Conservation (phyloP, 805 yeast genomes). For the Scheffersomyces spartinae region DNA sequence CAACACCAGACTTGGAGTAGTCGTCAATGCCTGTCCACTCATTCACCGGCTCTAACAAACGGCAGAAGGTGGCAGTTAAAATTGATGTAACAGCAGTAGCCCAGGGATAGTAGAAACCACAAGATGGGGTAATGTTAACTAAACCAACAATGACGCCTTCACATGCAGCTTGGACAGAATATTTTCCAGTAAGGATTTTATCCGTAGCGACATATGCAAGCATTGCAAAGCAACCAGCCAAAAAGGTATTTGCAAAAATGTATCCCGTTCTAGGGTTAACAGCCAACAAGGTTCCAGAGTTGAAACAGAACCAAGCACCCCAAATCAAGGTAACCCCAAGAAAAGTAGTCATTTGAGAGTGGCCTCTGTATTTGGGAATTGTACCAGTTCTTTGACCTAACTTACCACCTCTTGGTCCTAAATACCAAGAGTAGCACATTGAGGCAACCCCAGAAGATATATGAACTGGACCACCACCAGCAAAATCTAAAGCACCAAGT, state of each 20-base stretch:
- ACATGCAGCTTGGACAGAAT: slow-evolving; percentile 31
- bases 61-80: slow-evolving; percentile 27
- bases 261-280: slow-evolving; percentile 33
- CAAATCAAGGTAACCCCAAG: slow-evolving; percentile 35
- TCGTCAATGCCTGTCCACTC: slow-evolving; percentile 34
- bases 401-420: slow-evolving; percentile 35
- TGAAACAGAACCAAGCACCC: slow-evolving; percentile 41
- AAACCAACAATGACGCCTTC: slow-evolving; percentile 36
- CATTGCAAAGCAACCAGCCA: slow-evolving; percentile 41
- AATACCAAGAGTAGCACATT: slow-evolving; percentile 26
- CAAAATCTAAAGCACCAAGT: slow-evolving; percentile 35
- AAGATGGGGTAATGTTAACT: slow-evolving; percentile 36
- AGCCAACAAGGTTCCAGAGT: slow-evolving; percentile 31
- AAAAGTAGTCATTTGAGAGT: slow-evolving; percentile 24
- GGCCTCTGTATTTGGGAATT: slow-evolving; percentile 15
- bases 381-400: slow-evolving; percentile 14
- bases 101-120: slow-evolving; percentile 36
- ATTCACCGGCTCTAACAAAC: slow-evolving; percentile 21
- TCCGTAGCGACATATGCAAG: slow-evolving; percentile 34
- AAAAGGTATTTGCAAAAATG: slow-evolving; percentile 36
- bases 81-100: slow-evolving; percentile 34
- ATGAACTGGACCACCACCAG: slow-evolving; percentile 42
- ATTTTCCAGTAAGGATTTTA: slow-evolving; percentile 25
- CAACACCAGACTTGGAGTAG: slow-evolving; percentile 31
- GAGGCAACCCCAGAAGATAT: slow-evolving; percentile 33